Base-by-base conservation (phyloP, 2,329 filamentous ascomycete species). In the Fusarium avenaceum region DNA sequence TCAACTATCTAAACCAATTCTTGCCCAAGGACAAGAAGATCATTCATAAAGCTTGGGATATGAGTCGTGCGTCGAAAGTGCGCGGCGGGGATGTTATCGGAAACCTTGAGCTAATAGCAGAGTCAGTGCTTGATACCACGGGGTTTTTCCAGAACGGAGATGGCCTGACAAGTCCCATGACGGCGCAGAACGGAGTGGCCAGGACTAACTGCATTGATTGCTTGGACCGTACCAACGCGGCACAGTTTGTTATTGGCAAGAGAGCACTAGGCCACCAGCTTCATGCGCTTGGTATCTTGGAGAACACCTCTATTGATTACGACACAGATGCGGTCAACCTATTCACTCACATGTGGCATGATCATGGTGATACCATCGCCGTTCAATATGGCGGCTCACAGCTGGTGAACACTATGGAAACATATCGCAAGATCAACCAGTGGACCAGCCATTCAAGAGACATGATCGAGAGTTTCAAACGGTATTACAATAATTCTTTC, bases 401-500 rank as follows among this genome's bases (percentile, higher is more conserved):
- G 78, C 86, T 99, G 1, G 96, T 99, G 73, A 99, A 99, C 77
- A 99, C 96, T 0, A 98, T 99, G 94, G 94, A 97, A 70, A 99
- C 96, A 6, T 99, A 99, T 78, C 92, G 96, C 58, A 98, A 98
- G 80, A 97, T 97, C 77, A 98, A 98, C 71, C 95, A 98, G 77
- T 99, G 96, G 96, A 97, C 94, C 24, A 97, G 93, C 73, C 94
- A 97, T 78, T 97, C 95, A 4, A 88, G 96, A 70, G 96, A 99
- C 78, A 98, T 99, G 95, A 94, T 99, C 22, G 96, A 99, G 80
- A 97, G 93, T 77, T 97, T 99, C 83, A 99, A 98, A 79, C 89
- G 96, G 28, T 99, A 98, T 78, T 99, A 99, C 79, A 97, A 98
- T 81, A 99, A 99, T 76, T 97, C 95, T 0, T 99, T 99, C 77